These are phyloP conservation scores for Aspergillus carlsbadensis DNA, from an alignment of 495 filamentous ascomycete genomes.

Conservation along the genomic window DNA sequence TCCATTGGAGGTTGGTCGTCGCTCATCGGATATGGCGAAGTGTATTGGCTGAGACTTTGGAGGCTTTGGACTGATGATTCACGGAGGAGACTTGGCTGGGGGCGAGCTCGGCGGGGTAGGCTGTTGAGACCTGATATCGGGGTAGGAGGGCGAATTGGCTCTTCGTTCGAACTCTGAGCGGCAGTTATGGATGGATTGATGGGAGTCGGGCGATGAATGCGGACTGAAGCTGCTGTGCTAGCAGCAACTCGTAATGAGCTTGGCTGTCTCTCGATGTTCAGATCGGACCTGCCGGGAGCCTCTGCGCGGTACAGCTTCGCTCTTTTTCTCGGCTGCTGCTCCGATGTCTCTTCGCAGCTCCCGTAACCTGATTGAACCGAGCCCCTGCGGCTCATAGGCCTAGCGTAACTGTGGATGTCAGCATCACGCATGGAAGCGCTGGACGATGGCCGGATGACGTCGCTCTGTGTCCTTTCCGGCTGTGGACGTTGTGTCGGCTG, in stretches of 20 bases:
- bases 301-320: conserved; percentile 71
- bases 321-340: conserved; percentile 61
- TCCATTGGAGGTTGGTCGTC: conserved; percentile 37
- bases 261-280: conserved; percentile 63
- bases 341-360: conserved; percentile 66
- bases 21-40: conserved; percentile 48
- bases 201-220: conserved; percentile 76
- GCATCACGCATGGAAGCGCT: conserved; percentile 46
- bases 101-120: conserved; percentile 31
- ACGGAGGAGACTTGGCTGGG: conserved; percentile 39
- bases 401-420: conserved; percentile 32
- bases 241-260: conserved; percentile 85
- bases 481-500: conserved; percentile 15
- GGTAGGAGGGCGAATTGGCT: conserved; percentile 77
- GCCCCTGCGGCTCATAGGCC: conserved; percentile 32
- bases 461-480: conserved; percentile 27
- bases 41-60: conserved; percentile 33
- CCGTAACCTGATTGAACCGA: conserved; percentile 59
- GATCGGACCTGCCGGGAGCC: conserved; percentile 63
- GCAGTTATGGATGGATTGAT: conserved; percentile 50
- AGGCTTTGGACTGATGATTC: conserved; percentile 41
- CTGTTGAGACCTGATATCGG: conserved; percentile 59
- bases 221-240: conserved; percentile 82
- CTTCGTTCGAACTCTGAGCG: conserved; percentile 61
- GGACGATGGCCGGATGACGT: conserved; percentile 47